Conservation (phyloP, 2,329 filamentous ascomycete species). For the Pseudogymnoascus sp. region DNA sequence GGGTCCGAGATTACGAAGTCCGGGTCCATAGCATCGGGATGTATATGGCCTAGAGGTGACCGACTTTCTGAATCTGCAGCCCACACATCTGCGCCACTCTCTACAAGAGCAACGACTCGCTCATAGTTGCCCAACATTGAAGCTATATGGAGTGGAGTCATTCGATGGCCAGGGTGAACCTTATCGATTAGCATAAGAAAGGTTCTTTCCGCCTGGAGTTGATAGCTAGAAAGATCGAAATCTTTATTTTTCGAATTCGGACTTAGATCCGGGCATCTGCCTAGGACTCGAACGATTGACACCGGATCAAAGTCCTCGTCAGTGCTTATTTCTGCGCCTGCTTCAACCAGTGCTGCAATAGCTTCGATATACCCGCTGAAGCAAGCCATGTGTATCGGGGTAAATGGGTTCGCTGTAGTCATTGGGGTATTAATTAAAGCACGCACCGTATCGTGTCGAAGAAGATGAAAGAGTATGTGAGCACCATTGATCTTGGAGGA, state of each 20-base stretch:
- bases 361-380: background rate
- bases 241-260: background rate
- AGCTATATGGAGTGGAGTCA: background rate
- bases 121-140: background rate
- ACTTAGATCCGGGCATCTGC: background rate
- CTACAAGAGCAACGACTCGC: background rate
- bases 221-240: background rate
- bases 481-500: background rate
- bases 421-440: background rate
- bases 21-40: background rate
- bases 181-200: background rate
- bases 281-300: background rate
- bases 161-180: conserved; percentile 1
- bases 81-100: background rate
- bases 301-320: background rate
- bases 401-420: background rate
- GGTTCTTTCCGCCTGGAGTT: background rate
- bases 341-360: background rate
- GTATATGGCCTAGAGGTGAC: background rate
- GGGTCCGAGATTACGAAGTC: background rate
- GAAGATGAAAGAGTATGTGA: conserved; percentile 1
- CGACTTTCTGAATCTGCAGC: background rate
- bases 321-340: background rate
- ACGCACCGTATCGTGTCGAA: background rate
- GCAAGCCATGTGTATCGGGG: background rate